phyloP scores from a whole-genome alignment of 108 stramenopile genomes.

The Fragilariopsis cylindrus region DNA sequence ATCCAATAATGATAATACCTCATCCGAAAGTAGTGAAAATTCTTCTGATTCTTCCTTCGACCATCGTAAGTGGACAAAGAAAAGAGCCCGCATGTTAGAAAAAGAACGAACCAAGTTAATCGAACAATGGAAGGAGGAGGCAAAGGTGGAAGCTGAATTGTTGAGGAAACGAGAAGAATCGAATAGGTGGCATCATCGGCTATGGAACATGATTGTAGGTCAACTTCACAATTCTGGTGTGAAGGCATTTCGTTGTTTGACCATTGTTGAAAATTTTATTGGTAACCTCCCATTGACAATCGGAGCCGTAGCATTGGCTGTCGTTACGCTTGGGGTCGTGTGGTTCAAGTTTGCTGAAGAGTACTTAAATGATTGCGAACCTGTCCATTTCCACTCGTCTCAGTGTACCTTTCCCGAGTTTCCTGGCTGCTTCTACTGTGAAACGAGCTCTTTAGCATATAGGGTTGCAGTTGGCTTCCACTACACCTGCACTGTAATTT shows the following conservation, averaged over 20 bases:
- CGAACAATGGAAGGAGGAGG: slow-evolving; percentile 57
- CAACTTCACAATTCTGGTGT: background rate
- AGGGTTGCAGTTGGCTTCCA: slow-evolving; percentile 59
- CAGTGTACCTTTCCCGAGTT: slow-evolving; percentile 78
- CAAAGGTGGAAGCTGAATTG: slow-evolving; percentile 32
- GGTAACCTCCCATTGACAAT: slow-evolving; percentile 76
- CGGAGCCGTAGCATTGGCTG: slow-evolving; percentile 69
- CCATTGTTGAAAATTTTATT: slow-evolving; percentile 56
- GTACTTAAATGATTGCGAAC: slow-evolving; percentile 57
- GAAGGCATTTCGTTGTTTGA: slow-evolving; percentile 24
- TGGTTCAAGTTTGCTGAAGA: slow-evolving; percentile 88
- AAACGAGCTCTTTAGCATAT: slow-evolving; percentile 43
- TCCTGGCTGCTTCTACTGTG: slow-evolving; percentile 85
- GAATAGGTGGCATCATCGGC: slow-evolving; percentile 31
- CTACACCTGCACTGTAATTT: slow-evolving; percentile 51
- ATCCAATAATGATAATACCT: slow-evolving; percentile 6
- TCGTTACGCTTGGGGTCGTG: slow-evolving; percentile 68
- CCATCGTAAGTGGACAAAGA: slow-evolving; percentile 43
- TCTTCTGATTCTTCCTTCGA: slow-evolving; percentile 20
- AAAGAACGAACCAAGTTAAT: slow-evolving; percentile 42
- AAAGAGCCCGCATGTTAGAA: slow-evolving; percentile 35
- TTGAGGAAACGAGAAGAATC: slow-evolving; percentile 23
- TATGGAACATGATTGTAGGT: slow-evolving; percentile 8
- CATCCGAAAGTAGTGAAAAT: slow-evolving; percentile 15
- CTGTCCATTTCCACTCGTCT: slow-evolving; percentile 77